Evolutionary conservation across 2,329 filamentous ascomycete genomes (phyloP).

Genomic region (Chaetomiaceae sp.): DNA sequence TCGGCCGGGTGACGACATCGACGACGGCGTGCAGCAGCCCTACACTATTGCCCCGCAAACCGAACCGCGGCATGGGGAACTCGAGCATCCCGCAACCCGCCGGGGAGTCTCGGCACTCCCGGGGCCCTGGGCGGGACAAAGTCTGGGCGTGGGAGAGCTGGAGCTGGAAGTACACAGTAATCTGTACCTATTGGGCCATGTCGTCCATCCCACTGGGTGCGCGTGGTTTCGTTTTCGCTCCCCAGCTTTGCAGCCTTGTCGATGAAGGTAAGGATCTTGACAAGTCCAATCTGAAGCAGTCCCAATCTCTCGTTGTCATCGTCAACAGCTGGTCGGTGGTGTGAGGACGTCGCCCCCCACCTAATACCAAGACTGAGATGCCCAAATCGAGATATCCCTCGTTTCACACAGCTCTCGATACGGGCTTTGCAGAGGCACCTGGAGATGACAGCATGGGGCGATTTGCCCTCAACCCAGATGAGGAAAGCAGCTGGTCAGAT

Average conservation of each 20-base stretch:
- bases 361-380: neutral
- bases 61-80: neutral
- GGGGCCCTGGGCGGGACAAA: too few relatives aligned
- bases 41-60: neutral
- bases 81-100: neutral
- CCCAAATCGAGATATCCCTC: constrained; percentile 8
- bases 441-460: neutral
- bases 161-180: too few relatives aligned
- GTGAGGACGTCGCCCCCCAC: constrained; percentile 9
- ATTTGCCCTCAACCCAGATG: neutral
- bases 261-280: neutral
- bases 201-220: neutral
- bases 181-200: neutral
- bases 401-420: constrained; percentile 13
- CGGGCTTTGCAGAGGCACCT: neutral
- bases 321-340: constrained; percentile 11
- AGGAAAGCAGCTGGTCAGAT: neutral
- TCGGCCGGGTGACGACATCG: constrained; percentile 2
- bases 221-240: too few relatives aligned
- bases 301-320: neutral
- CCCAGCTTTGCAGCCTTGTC: too few relatives aligned
- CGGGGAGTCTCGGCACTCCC: too few relatives aligned
- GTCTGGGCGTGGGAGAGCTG: neutral
- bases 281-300: neutral
- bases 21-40: neutral